Conservation (phyloP, 345 rosid species). For the Eutrema yunnanense region DNA sequence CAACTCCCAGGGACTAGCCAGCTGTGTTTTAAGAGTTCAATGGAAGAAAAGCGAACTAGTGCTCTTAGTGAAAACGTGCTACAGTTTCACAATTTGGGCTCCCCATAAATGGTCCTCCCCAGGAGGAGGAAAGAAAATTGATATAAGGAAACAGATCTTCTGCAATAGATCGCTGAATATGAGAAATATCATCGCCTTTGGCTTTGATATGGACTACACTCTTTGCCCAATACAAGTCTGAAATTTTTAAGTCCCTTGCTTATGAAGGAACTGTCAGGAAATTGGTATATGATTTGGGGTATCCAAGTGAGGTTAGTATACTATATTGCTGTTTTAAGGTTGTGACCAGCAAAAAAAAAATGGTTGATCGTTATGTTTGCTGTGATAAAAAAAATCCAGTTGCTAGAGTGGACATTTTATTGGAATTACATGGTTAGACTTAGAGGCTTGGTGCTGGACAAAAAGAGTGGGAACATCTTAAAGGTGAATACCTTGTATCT, state of each 20-base stretch:
- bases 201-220: constrained; percentile 99
- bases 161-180: constrained; percentile 95
- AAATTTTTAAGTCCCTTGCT: constrained; percentile 91
- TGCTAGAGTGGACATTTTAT: constrained; percentile 79
- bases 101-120: constrained; percentile 65
- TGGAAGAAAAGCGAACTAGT: constrained; percentile 40
- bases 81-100: constrained; percentile 25
- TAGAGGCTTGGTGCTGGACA: constrained; percentile 96
- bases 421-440: constrained; percentile 96
- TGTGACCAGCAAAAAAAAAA: background rate
- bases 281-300: constrained; percentile 84
- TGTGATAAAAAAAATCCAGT: constrained; percentile 32
- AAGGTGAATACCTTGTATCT: constrained; percentile 42
- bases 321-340: background rate
- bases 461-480: constrained; percentile 94
- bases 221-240: constrained; percentile 92
- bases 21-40: constrained; percentile 35
- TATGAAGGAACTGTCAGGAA: constrained; percentile 84
- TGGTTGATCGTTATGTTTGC: background rate
- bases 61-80: constrained; percentile 35
- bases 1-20: constrained; percentile 45
- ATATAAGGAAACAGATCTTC: constrained; percentile 70
- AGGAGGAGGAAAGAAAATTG: constrained; percentile 51
- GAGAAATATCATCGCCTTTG: constrained; percentile 87
- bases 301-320: constrained; percentile 69